A percentile compares a stretch with the other conserved stretches of the same genome.
phyloP scores from a whole-genome alignment of 2,329 filamentous ascomycete genomes.

The Epichloe amarillans region DNA sequence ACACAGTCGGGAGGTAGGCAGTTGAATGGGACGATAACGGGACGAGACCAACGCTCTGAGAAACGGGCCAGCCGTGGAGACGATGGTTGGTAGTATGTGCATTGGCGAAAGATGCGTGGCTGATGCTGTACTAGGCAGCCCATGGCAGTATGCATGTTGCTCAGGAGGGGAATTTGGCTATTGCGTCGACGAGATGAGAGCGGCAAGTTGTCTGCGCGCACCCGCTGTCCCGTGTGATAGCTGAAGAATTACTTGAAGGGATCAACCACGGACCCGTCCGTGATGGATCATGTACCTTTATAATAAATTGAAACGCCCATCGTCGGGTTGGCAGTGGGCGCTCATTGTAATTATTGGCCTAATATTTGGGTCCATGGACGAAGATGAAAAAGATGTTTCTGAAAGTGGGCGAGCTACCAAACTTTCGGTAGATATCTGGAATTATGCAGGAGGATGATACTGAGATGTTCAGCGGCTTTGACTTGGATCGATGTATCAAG shows the following conservation, averaged over 20 bases:
- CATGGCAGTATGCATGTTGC: background rate
- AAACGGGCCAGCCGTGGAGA: background rate
- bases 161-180: background rate
- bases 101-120: background rate
- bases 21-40: background rate
- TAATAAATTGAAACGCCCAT: too few relatives aligned
- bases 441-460: too few relatives aligned
- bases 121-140: background rate
- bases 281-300: background rate
- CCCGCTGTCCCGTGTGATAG: background rate
- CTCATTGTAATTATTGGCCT: background rate
- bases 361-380: background rate
- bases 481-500: too few relatives aligned
- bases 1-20: background rate
- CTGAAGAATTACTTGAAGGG: background rate
- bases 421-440: too few relatives aligned
- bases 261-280: background rate
- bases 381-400: background rate
- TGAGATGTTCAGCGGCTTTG: too few relatives aligned
- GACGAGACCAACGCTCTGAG: background rate
- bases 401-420: background rate
- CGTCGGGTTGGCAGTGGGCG: too few relatives aligned
- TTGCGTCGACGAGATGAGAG: background rate
- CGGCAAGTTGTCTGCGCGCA: background rate
- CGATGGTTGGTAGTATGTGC: background rate